A percentile compares a stretch with the other conserved stretches of the same genome.
phyloP scores from a whole-genome alignment of 331 rosid species.

The Spiraea crenata region DNA sequence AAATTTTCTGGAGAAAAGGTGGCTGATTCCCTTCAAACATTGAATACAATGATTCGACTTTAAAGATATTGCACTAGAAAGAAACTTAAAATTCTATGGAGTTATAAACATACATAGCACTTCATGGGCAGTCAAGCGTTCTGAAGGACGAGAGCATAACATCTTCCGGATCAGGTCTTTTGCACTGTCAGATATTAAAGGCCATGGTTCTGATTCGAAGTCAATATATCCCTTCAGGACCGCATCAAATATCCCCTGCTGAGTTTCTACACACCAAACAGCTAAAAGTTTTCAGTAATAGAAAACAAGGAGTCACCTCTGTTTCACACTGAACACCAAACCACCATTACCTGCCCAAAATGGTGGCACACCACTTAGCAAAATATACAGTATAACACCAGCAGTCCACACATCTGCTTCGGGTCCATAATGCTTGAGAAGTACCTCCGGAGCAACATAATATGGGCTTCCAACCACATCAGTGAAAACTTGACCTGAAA shows the following conservation, averaged over 20 bases:
- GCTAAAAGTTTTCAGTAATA: conserved; percentile 31
- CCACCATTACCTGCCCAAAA: conserved; percentile 87
- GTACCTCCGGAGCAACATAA: conserved; percentile 99
- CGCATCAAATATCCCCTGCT: conserved; percentile 98
- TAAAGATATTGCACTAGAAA: not conserved
- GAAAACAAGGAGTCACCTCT: conserved; percentile 8
- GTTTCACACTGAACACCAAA: conserved; percentile 8
- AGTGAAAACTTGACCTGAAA: conserved; percentile 87
- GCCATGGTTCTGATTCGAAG: conserved; percentile 99
- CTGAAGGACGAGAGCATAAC: conserved; percentile 82
- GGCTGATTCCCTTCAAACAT: not conserved
- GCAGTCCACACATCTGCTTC: conserved; percentile 99
- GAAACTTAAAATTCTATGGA: conserved; percentile 8
- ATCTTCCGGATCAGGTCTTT: conserved; percentile 88
- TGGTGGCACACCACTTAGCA: conserved; percentile 99
- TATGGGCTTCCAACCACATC: conserved; percentile 99
- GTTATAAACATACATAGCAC: conserved; percentile 70
- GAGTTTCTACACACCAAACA: conserved; percentile 72
- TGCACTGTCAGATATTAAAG: conserved; percentile 83
- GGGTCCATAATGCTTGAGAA: conserved; percentile 93
- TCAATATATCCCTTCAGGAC: conserved; percentile 95
- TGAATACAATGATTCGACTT: not conserved
- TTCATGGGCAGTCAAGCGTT: conserved; percentile 95
- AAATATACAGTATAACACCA: conserved; percentile 88
- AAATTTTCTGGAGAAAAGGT: not conserved